A percentile compares a stretch with the other conserved stretches of the same genome.
Evolutionary conservation across 2,329 filamentous ascomycete species (phyloP).

Genomic region (Colletotrichum sp.): DNA sequence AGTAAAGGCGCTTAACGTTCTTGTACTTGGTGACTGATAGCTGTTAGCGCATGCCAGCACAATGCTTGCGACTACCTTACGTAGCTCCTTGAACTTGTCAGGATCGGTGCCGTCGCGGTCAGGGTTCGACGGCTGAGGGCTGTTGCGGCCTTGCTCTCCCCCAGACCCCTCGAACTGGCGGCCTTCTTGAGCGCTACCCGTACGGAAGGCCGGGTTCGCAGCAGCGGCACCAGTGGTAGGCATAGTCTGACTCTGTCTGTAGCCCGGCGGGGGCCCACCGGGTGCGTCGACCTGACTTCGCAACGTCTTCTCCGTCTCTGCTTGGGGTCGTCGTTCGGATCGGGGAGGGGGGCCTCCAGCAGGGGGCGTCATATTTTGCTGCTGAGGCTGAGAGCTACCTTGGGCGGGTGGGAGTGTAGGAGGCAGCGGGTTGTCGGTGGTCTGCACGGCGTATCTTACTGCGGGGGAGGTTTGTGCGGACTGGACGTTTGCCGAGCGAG

Average conservation of each 20-base stretch:
- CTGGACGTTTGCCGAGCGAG: constrained; percentile 43
- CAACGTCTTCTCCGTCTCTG: constrained; percentile 52
- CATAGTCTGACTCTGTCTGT: constrained; percentile 54
- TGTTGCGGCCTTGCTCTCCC: constrained; percentile 58
- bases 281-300: constrained; percentile 48
- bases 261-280: constrained; percentile 53
- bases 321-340: constrained; percentile 48
- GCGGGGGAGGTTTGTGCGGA: constrained; percentile 49
- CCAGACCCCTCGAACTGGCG: constrained; percentile 49
- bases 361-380: constrained; percentile 53
- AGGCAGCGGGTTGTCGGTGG: constrained; percentile 24
- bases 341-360: constrained; percentile 44
- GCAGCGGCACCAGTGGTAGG: constrained; percentile 45
- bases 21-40: constrained; percentile 88
- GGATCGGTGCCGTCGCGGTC: constrained; percentile 49
- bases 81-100: constrained; percentile 64
- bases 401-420: constrained; percentile 26
- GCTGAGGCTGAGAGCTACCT: constrained; percentile 31
- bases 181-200: constrained; percentile 40
- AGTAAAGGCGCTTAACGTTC: constrained; percentile 97
- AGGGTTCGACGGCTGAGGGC: constrained; percentile 55
- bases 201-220: constrained; percentile 42
- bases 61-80: constrained; percentile 41
- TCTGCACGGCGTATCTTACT: constrained; percentile 41
- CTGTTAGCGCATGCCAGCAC: constrained; percentile 35